Base-by-base conservation (phyloP, 2,329 filamentous ascomycete species). In the Colletotrichum tabaci region DNA sequence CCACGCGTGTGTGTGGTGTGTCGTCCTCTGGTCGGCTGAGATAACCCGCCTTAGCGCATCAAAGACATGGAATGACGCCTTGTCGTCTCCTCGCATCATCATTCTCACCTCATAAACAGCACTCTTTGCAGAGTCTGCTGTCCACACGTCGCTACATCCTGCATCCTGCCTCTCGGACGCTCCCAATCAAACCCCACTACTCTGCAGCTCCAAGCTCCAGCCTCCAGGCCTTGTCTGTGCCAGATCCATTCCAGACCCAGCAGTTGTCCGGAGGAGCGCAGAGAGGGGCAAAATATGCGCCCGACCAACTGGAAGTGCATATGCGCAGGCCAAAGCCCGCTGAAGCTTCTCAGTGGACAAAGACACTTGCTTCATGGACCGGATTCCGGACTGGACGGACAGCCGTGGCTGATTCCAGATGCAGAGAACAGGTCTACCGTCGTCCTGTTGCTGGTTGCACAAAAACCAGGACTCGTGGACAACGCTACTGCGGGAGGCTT, bases 21-120 rank as follows among this genome's bases (percentile, higher is more conserved):
- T 57, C 44, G 15, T 40, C 47, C 56, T 38, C 23, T 46, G 50
- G n/a, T n/a, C 16, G 35, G 49, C 63, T 55, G 67, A 53, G 55
- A 30, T 62, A 50, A 26, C 64, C 35, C 40, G 50, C 42, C 57
- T 21, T 49, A 57, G 64, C 44, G 65, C 38, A 46, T 62, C 57
- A 52, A 60, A 71, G 68, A 71, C 64, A 71, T 50, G 50, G 64
- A 71, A 67, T 58, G 56, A 47, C 61, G 67, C 61, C 66, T 69
- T 53, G 66, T 65, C 61, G 52, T 60, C 61, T 38, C 56, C 55
- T 35, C 56, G 13, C 55, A 52, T 42, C 60, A 49, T 40, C 60
- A 49, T 40, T 16, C 44, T 61, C 44, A 61, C n/a, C 56, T 68
- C 46, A 62, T 56, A 49, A 57, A 57, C 42, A 2, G 60, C 62